A percentile compares a stretch with the other conserved stretches of the same genome.
These are phyloP conservation scores for Avena sativa DNA, from an alignment of 176 grass and related monocot species.

Conservation along the genomic window DNA sequence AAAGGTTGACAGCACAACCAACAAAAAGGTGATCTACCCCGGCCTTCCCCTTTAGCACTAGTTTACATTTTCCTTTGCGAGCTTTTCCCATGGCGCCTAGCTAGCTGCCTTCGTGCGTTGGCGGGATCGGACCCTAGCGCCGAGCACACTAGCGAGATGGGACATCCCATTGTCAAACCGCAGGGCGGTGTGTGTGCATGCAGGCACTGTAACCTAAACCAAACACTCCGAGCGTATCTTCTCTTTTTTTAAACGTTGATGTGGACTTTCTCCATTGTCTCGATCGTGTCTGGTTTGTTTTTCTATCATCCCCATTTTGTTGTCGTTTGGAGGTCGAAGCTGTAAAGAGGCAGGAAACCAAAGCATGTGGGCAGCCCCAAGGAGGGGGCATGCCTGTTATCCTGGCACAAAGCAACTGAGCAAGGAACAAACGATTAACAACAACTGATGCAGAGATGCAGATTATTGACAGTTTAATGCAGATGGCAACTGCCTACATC, in stretches of 20 bases:
- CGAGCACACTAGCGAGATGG: constrained; percentile 23
- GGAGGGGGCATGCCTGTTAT: constrained; percentile 25
- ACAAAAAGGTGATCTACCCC: constrained; percentile 48
- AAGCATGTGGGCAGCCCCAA: constrained; percentile 28
- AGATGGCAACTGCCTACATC: constrained; percentile 10
- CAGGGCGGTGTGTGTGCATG: background rate
- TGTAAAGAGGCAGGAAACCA: background rate
- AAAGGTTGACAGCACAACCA: constrained; percentile 52
- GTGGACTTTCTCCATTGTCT: constrained; percentile 24
- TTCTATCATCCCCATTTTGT: constrained; percentile 28
- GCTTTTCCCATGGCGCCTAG: constrained; percentile 51
- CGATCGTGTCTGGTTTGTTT: constrained; percentile 3
- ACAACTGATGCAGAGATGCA: constrained; percentile 37
- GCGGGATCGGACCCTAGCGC: constrained; percentile 42
- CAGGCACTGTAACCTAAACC: constrained; percentile 17
- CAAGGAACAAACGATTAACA: constrained; percentile 50
- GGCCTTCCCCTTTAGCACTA: constrained; percentile 13
- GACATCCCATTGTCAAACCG: constrained; percentile 39
- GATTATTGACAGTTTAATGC: constrained; percentile 48
- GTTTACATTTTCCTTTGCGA: constrained; percentile 39
- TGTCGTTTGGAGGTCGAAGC: constrained; percentile 13
- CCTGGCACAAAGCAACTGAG: constrained; percentile 36
- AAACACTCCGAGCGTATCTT: constrained; percentile 42
- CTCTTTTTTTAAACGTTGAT: constrained; percentile 27
- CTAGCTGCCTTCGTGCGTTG: constrained; percentile 16